Base-by-base conservation (phyloP, 2,329 filamentous ascomycete genomes). In the Nemania sp. region DNA sequence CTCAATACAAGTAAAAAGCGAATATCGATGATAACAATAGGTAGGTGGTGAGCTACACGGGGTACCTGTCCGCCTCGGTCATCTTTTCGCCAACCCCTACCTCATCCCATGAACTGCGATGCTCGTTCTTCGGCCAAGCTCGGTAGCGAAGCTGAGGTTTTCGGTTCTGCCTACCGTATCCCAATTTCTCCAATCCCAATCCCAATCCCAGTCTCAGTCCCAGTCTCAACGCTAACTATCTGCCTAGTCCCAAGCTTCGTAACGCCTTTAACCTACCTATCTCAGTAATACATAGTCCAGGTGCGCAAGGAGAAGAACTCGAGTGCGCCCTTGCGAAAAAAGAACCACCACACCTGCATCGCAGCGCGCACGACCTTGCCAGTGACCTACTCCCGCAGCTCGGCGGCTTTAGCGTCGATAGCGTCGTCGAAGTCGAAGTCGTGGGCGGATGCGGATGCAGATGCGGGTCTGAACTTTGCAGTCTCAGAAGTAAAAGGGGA, bases 371-470 rank as follows among this genome's bases (percentile, higher is more conserved):
- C 70, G 65, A 75, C 68, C 74, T 73, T 69, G 66, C 65, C 68
- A 62, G 72, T 66, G 56, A 75, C 74, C 76, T 78, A 78, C 65
- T 76, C 75, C 66, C 72, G 69, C 66, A 71, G 65, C 68, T 76
- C 73, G 62, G 67, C 61, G 53, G 57, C 70, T 73, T 75, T 75
- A 29, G 69, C 69, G 58, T 76, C 73, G 64, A 75, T 67, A 27
- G 72, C 64, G 13, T 61, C 61, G 22, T 67, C 68, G 27, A 59
- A 57, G 24, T 57, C 58, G 45, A 59, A 54, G 35, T 22, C 29
- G 13, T 15, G 62, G 18, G 47, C 59, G 35, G 29, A 32, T 5
- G 69, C 29, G 41, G 72, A 68, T 32, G 29, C 29, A 32, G 29
- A 32, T 32, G 29, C 8, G 29, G 29, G 29, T 8, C 29, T 32